A percentile compares a stretch with the other conserved stretches of the same genome.
phyloP scores from a whole-genome alignment of 1,284 basidiomycete genomes.

The Ustilago shanxiensis region DNA sequence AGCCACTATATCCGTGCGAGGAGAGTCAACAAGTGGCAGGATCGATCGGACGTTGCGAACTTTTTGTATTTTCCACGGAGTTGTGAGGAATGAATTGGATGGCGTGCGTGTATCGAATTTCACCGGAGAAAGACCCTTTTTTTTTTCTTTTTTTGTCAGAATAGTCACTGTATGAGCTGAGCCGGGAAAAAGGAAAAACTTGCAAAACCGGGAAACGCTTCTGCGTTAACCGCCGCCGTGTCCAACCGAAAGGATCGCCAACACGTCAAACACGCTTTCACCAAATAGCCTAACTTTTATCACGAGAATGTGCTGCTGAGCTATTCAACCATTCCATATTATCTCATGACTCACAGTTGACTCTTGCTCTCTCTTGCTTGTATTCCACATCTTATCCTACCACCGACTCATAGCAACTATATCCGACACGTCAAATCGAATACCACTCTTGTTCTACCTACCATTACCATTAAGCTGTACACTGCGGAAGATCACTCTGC shows the following conservation, averaged over 20 bases:
- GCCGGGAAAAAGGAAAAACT: constrained; percentile 1
- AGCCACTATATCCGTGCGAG: background rate
- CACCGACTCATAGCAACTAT: background rate
- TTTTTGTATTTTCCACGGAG: constrained; percentile 1
- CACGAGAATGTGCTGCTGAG: background rate
- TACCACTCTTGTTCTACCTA: background rate
- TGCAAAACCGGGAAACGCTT: constrained; percentile 13
- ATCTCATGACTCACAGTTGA: background rate
- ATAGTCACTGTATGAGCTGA: background rate
- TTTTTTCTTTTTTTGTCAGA: no score
- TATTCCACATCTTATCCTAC: constrained; percentile 3
- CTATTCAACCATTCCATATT: background rate
- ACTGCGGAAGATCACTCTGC: background rate
- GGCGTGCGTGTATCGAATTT: background rate
- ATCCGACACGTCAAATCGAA: background rate
- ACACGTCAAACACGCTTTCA: constrained; percentile 7
- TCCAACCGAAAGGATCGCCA: background rate
- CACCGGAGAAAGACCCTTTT: background rate
- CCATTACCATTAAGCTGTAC: constrained; percentile 3
- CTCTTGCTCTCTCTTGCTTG: background rate
- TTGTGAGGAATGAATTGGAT: constrained; percentile 5
- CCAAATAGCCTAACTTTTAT: background rate
- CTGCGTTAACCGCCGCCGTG: background rate
- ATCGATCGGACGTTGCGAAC: constrained; percentile 7
- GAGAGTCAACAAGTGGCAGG: background rate